These are phyloP conservation scores for Fusarium illudens DNA, from an alignment of 2,329 filamentous ascomycete species.

Conservation along the genomic window DNA sequence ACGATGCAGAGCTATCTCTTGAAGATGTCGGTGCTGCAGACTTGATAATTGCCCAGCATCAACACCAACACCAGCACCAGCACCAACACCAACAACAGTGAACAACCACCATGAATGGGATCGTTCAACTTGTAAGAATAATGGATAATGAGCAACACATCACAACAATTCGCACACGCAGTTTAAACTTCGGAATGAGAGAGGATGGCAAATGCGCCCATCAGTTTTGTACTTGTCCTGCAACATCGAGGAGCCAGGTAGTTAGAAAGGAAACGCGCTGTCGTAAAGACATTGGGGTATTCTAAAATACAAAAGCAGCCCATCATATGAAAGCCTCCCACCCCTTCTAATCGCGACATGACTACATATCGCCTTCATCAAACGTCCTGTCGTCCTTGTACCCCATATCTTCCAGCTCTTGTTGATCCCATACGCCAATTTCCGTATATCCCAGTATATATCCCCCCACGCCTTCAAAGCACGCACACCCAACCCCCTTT, in stretches of 20 bases:
- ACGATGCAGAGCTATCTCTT: slow-evolving; percentile 31
- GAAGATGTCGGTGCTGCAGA: slow-evolving; percentile 13
- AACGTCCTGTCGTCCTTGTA: slow-evolving; percentile 16
- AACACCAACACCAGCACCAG: background rate
- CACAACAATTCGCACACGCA: background rate
- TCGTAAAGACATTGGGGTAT: slow-evolving; percentile 40
- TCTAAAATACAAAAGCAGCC: slow-evolving; percentile 41
- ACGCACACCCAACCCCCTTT: background rate
- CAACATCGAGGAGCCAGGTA: background rate
- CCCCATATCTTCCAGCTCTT: background rate
- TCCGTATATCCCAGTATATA: slow-evolving; percentile 10
- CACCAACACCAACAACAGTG: background rate
- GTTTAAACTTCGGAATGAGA: background rate
- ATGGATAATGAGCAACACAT: background rate
- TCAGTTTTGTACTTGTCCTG: slow-evolving; percentile 11
- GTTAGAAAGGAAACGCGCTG: slow-evolving; percentile 24
- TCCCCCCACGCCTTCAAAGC: background rate
- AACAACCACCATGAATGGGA: background rate
- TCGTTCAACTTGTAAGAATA: background rate
- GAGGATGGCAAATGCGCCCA: slow-evolving; percentile 8
- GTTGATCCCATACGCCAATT: slow-evolving; percentile 11
- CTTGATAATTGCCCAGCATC: background rate
- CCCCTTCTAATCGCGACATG: slow-evolving; percentile 23
- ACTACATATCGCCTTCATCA: slow-evolving; percentile 18
- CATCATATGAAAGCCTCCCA: slow-evolving; percentile 26